These are phyloP conservation scores for Metarhizium sp. DNA, from an alignment of 2,329 filamentous ascomycete species.

Conservation along the genomic window DNA sequence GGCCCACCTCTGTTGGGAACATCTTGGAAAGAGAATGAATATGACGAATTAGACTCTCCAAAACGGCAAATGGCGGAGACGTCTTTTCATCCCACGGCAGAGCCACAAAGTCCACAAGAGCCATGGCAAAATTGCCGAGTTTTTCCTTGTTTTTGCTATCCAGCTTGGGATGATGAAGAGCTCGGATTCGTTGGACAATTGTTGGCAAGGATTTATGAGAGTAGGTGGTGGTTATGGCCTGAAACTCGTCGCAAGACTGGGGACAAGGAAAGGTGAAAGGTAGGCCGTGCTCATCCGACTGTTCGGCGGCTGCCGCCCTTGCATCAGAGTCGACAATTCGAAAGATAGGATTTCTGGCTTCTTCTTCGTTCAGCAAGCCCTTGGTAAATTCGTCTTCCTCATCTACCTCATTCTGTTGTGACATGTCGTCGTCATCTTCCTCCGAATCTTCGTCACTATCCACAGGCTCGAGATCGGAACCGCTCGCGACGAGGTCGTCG, in stretches of 20 bases:
- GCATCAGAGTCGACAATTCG: conserved; percentile 31
- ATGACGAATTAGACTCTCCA: conserved; percentile 80
- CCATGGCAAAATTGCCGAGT: conserved; percentile 56
- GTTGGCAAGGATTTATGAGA: conserved; percentile 59
- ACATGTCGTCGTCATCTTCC: conserved; percentile 29
- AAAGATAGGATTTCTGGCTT: conserved; percentile 44
- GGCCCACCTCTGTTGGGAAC: conserved; percentile 69
- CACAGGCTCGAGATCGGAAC: conserved; percentile 56
- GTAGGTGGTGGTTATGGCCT: conserved; percentile 55
- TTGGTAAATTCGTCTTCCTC: conserved; percentile 65
- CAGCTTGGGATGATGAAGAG: conserved; percentile 85
- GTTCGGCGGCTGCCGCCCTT: conserved; percentile 21
- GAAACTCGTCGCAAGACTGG: conserved; percentile 63
- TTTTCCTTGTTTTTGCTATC: conserved; percentile 77
- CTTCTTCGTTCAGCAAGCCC: conserved; percentile 52
- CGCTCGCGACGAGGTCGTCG: conserved; percentile 76
- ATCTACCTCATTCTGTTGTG: conserved; percentile 26
- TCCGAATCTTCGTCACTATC: conserved; percentile 45
- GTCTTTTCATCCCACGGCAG: conserved; percentile 33
- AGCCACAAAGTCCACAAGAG: conserved; percentile 54
- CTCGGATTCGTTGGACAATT: conserved; percentile 81
- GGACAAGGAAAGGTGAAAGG: conserved; percentile 86
- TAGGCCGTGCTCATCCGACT: conserved; percentile 46
- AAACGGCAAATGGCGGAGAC: conserved; percentile 51
- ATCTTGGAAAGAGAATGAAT: conserved; percentile 86